Evolutionary conservation across 225 moss, liverwort and hornwort species (phyloP).

Genomic region (Pseudoscleropodium purum): DNA sequence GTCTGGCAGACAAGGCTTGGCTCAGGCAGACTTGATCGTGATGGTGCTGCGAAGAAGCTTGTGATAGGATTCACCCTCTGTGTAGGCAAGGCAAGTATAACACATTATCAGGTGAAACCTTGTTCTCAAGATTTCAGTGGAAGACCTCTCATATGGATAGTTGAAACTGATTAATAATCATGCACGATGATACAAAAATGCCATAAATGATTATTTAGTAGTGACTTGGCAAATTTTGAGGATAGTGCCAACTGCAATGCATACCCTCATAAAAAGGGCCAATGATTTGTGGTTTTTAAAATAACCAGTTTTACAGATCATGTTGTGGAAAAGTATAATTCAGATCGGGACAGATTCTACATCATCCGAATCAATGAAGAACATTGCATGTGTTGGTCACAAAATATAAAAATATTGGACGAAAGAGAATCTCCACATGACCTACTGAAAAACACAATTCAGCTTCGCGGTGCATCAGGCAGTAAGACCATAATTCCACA

Average conservation of each 20-base stretch:
- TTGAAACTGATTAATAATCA: neutral
- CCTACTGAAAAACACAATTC: neutral
- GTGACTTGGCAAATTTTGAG: neutral
- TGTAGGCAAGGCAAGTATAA: neutral
- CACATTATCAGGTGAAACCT: neutral
- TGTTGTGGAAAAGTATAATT: neutral
- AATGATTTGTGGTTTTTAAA: neutral
- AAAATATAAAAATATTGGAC: neutral
- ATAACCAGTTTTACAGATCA: neutral
- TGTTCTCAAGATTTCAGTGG: neutral
- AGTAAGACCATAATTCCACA: neutral
- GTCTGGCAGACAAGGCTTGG: neutral
- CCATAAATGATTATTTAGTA: neutral
- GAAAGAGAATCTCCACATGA: neutral
- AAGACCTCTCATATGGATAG: neutral
- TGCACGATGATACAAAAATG: neutral
- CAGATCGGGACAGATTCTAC: neutral
- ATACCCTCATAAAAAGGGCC: neutral
- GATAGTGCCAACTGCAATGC: neutral
- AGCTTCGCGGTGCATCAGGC: neutral
- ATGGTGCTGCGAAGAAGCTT: conserved; percentile 56
- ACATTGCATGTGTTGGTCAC: neutral
- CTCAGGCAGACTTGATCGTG: neutral
- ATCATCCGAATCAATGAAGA: neutral
- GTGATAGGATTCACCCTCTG: conserved; percentile 70